A percentile compares a stretch with the other conserved stretches of the same genome.
Evolutionary conservation across 2,329 filamentous ascomycete species (phyloP).

Genomic region (Fusarium sororula): DNA sequence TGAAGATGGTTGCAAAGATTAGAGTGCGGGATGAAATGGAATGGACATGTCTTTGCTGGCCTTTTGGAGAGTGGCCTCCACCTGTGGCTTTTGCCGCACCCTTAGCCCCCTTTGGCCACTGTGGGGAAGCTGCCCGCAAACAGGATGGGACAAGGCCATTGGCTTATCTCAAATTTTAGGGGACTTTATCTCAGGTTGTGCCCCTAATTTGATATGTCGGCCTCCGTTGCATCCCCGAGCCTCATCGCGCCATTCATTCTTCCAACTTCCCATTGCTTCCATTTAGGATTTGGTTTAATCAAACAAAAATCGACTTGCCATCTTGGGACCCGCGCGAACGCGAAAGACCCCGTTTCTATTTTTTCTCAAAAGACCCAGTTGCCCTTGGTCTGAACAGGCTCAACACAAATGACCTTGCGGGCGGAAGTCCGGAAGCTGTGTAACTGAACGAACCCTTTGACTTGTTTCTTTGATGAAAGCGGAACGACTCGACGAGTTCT

Average conservation of each 20-base stretch:
- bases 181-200: constrained; percentile 5
- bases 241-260: constrained; percentile 38
- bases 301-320: constrained; percentile 3
- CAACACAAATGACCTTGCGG: not conserved
- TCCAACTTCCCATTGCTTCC: constrained; percentile 34
- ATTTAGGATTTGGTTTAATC: constrained; percentile 14
- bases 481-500: not conserved
- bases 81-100: constrained; percentile 31
- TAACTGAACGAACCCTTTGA: not conserved
- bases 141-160: not conserved
- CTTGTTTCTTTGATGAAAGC: not conserved
- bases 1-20: constrained; percentile 15
- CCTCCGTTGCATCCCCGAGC: constrained; percentile 10
- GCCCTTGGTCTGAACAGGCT: not conserved
- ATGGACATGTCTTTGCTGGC: constrained; percentile 41
- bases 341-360: not conserved
- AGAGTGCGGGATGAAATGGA: constrained; percentile 31
- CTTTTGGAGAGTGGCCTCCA: constrained; percentile 36
- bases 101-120: constrained; percentile 36
- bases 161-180: constrained; percentile 31
- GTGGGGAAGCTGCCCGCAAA: constrained; percentile 27
- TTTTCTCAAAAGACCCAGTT: not conserved
- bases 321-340: not conserved
- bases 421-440: not conserved
- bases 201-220: constrained; percentile 17